A percentile compares a stretch with the other conserved stretches of the same genome.
phyloP scores from a whole-genome alignment of 768 basidiomycete species.

The Phylloporus rhodoxanthus region DNA sequence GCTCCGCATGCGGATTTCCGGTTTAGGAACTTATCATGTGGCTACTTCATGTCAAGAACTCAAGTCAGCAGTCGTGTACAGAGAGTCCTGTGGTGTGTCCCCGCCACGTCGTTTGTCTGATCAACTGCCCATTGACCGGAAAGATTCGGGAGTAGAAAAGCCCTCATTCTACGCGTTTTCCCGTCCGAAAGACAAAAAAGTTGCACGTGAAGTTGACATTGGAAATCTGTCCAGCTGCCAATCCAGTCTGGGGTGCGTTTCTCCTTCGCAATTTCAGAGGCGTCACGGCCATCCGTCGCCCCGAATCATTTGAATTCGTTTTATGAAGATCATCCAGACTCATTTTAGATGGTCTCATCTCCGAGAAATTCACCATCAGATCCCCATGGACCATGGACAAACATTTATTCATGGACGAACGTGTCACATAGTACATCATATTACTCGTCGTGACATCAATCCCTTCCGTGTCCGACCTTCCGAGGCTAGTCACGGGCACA shows the following conservation, averaged over 20 bases:
- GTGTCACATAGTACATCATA: not conserved
- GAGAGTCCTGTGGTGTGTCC: too few species aligned
- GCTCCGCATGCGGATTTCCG: slow-evolving; percentile 23
- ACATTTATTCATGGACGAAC: not conserved
- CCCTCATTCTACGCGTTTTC: not conserved
- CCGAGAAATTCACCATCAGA: not conserved
- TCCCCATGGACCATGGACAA: not conserved
- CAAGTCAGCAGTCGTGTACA: too few species aligned
- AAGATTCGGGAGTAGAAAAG: not conserved
- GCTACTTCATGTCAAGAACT: slow-evolving; percentile 1
- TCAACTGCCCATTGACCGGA: not conserved
- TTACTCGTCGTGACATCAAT: not conserved
- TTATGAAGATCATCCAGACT: not conserved
- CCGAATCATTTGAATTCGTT: not conserved
- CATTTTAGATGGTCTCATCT: not conserved
- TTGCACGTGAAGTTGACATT: slow-evolving; percentile 14
- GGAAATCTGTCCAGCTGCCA: slow-evolving; percentile 8
- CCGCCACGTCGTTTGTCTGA: too few species aligned
- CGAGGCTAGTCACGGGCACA: not conserved
- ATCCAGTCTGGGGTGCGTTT: slow-evolving; percentile 13
- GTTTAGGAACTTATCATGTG: slow-evolving; percentile 19
- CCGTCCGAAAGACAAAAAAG: not conserved
- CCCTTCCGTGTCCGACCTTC: not conserved
- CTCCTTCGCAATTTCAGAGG: slow-evolving; percentile 1
- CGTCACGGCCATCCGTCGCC: not conserved